Base-by-base conservation (phyloP, 1,284 basidiomycete species). In the Malassezia vespertilionis region DNA sequence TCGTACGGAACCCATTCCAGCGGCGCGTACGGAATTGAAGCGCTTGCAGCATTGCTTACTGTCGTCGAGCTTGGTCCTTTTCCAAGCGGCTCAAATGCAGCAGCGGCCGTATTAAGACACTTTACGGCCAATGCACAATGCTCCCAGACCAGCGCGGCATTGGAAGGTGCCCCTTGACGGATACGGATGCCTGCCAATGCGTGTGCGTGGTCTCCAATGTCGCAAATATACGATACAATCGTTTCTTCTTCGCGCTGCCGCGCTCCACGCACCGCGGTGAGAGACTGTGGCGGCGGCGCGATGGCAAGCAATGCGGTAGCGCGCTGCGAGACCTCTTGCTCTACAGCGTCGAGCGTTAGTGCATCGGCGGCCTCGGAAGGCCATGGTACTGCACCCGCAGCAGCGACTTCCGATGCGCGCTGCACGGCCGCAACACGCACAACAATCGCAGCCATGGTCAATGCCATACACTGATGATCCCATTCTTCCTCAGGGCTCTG, bases 401-500 rank as follows among this genome's bases (percentile, higher is more conserved):
- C 12, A 26, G 47, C 35, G 11, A 38, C 37, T 20, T 40, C 44
- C n/a, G 17, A 15, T 1, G 37, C 38, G 11, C 45, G 45, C 33
- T 41, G 38, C 23, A 32, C 33, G 22, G 38, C 37, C 6, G 32
- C 38, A 9, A 45, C 17, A 6, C 15, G 36, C 20, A 32, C 28
- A 6, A 17, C 21, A 21, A 44, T 18, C 10, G 8, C 5, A 7
- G 31, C 27, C 27, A 23, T 31, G 4, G 17, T 20, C 9, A 51
- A 34, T 14, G 34, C 37, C 10, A 11, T 4, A 2, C 31, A 8
- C 30, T 40, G 37, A 4, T 18, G 37, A 33, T 44, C 48, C 42
- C 43, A 51, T 21, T 37, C 48, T 14, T 21, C n/a, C 20, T 44
- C 36, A 5, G 43, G 48, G 41, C 48, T 51, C 20, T 51, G 48